These are phyloP conservation scores for Jaltomata sinuosa DNA, from an alignment of 257 asterid species.

Conservation along the genomic window DNA sequence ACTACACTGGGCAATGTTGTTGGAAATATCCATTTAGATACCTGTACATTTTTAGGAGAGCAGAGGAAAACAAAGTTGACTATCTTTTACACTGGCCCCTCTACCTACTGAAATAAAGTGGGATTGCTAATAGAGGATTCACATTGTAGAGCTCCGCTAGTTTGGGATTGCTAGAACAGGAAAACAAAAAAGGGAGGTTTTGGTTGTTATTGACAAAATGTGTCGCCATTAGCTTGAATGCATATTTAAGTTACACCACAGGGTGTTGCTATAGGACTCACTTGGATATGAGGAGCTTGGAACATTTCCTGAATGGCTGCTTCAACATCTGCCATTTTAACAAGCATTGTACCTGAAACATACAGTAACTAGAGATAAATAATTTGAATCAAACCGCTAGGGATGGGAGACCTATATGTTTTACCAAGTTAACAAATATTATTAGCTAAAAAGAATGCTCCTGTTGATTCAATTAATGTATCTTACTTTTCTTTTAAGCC, in stretches of 20 bases:
- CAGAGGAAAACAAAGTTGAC: neutral
- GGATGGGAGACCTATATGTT: neutral
- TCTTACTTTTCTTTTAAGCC: no score
- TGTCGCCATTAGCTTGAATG: neutral
- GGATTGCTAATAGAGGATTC: neutral
- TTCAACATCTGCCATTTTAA: conserved; percentile 72
- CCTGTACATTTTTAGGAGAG: neutral
- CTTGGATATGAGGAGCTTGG: conserved; percentile 98
- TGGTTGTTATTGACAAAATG: neutral
- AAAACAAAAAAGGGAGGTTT: neutral
- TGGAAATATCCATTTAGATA: neutral
- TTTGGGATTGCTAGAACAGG: neutral
- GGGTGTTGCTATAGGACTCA: conserved; percentile 20
- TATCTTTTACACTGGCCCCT: neutral
- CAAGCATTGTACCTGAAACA: conserved; percentile 45
- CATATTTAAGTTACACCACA: neutral
- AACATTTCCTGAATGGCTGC: conserved; percentile 90
- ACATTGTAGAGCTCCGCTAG: neutral
- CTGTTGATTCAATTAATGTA: no score
- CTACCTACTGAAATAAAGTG: neutral
- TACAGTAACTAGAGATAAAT: neutral
- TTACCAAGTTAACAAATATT: neutral
- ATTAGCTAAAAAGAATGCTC: neutral
- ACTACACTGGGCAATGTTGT: no score
- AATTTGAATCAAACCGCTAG: neutral